Evolutionary conservation across 306 rosid genomes (phyloP), one percentile per base, ranked within the genome.

Genomic region (Lathyrus oleraceus): DNA sequence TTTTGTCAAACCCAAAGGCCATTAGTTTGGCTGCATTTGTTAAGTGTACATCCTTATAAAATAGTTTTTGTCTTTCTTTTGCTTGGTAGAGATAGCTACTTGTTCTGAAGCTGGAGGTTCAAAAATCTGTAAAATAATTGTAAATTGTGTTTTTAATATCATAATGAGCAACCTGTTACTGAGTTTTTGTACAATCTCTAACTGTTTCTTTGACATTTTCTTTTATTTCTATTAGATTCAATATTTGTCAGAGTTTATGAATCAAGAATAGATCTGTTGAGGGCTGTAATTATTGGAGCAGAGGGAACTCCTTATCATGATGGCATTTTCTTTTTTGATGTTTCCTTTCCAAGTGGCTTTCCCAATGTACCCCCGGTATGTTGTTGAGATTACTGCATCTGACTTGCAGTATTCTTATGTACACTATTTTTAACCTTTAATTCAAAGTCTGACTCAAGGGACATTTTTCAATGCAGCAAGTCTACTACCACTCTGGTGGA

Each of bases 221-320:
- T 51, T 43, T 72, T 67, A 38, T 51, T 61, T 15, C 57, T 66
- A 6, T 61, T 86, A 92, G 98, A 85, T 49, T 70, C 92, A 17
- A 88, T 89, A 85, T 89, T 87, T 82, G 92, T 92, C 19, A 71
- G 98, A 80, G 88, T 86, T 39, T 92, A 82, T 67, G 96, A 92
- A 74, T 60, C 95, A 62, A 85, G 96, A 82, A 82, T 93, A 80
- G 98, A 93, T 82, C 84, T 93, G 62, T 54, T 93, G 84, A 81
- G 98, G 86, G 98, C 96, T 72, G 96, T 87, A 51, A 93, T 93
- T 71, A 67, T 93, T 74, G 98, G 96, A 68, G 96, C 96, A 13
- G 89, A 90, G 81, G 98, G 98, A 59, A 93, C 98, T 32, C 98
- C 98, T 56, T 93, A 93, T 79, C 98, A 93, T 71, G 96, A 93